phyloP scores from a whole-genome alignment of 1,284 basidiomycete genomes.

The Mycena sp. region DNA sequence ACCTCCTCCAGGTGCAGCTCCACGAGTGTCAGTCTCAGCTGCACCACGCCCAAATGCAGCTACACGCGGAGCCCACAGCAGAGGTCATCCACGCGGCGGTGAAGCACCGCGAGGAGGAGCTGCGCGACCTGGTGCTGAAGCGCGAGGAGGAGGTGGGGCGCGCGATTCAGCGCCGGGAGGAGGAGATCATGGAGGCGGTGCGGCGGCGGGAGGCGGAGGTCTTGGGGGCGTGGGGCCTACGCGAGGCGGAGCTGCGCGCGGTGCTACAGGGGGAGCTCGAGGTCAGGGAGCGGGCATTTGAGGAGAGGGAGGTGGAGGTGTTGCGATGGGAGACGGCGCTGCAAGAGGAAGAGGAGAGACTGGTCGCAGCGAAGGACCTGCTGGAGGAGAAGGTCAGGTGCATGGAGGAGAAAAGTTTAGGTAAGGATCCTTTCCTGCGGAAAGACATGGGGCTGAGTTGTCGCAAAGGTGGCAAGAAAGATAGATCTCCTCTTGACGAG shows the following conservation, averaged over 20 bases:
- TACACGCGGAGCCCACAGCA: conserved; percentile 47
- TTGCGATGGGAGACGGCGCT: conserved; percentile 20
- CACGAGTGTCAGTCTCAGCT: conserved; percentile 45
- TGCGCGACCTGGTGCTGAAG: conserved; percentile 69
- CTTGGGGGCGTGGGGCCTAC: conserved; percentile 65
- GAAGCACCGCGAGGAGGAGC: conserved; percentile 67
- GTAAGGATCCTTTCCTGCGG: conserved; percentile 7
- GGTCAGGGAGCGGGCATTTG: conserved; percentile 63
- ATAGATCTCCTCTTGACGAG: conserved; percentile 65
- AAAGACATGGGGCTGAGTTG: conserved; percentile 47
- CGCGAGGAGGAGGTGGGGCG: conserved; percentile 76
- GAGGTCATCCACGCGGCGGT: conserved; percentile 64
- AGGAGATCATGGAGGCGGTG: conserved; percentile 77
- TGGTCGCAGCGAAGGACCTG: conserved; percentile 55
- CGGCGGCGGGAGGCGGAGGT: conserved; percentile 74
- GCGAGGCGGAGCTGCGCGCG: conserved; percentile 56
- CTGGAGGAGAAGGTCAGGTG: conserved; percentile 56
- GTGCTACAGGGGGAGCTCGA: conserved; percentile 55
- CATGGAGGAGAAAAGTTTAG: conserved; percentile 46
- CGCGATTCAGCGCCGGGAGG: conserved; percentile 71
- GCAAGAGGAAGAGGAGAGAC: conserved; percentile 54
- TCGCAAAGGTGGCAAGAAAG: conserved; percentile 24
- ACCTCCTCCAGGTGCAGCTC: conserved; percentile 49
- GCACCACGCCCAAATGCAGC: conserved; percentile 48
- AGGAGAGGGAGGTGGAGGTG: conserved; percentile 60